phyloP scores from a whole-genome alignment of 805 yeast species.

The Metschnikowia cerradonensis region DNA sequence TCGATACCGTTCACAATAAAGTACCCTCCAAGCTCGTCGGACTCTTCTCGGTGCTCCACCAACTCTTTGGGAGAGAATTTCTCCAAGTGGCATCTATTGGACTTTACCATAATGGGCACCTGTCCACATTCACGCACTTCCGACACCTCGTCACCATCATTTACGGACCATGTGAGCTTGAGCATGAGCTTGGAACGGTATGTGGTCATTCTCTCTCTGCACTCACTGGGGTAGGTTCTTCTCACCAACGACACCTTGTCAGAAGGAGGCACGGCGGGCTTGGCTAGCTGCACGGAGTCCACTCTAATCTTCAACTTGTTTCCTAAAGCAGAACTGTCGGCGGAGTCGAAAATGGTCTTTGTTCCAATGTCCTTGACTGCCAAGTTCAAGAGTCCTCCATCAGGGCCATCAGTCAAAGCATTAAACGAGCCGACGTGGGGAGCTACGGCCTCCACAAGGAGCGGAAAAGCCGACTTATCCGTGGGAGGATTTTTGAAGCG shows the following conservation, averaged over 20 bases:
- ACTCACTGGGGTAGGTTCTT: constrained; percentile 70
- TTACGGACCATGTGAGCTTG: constrained; percentile 81
- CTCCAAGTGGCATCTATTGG: constrained; percentile 89
- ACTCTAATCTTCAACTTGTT: constrained; percentile 80
- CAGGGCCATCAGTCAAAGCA: constrained; percentile 86
- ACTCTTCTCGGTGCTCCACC: constrained; percentile 77
- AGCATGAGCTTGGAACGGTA: constrained; percentile 76
- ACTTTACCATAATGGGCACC: constrained; percentile 84
- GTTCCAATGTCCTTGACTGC: constrained; percentile 88
- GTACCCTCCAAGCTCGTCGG: constrained; percentile 95
- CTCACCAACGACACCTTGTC: constrained; percentile 77
- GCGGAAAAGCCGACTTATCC: constrained; percentile 77
- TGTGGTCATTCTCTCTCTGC: constrained; percentile 84
- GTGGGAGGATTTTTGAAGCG: constrained; percentile 87
- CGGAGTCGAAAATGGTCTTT: constrained; percentile 80
- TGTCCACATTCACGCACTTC: constrained; percentile 90
- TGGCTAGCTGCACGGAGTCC: constrained; percentile 83
- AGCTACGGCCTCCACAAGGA: constrained; percentile 81
- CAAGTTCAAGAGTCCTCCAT: constrained; percentile 77
- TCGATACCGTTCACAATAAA: constrained; percentile 96
- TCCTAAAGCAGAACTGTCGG: constrained; percentile 66
- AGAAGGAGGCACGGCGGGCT: constrained; percentile 68
- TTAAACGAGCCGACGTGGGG: constrained; percentile 97
- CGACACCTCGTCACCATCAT: constrained; percentile 75
- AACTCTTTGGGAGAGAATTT: constrained; percentile 78